Conservation (phyloP, 768 basidiomycete species). For the Tylopilus felleus region DNA sequence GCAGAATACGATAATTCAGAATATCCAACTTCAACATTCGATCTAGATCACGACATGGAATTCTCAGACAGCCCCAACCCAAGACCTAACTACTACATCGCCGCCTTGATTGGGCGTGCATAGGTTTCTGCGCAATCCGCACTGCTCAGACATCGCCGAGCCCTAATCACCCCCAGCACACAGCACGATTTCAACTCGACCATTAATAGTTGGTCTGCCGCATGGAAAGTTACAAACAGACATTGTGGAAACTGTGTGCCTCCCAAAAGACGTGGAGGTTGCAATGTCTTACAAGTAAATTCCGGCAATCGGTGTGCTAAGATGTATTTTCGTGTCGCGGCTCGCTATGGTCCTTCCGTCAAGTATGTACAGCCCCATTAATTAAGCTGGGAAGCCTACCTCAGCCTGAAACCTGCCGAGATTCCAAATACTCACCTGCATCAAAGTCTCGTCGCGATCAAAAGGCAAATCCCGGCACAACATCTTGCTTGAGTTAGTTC, state of each 20-base stretch:
- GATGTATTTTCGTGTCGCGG: not conserved
- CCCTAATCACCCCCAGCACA: too few species aligned
- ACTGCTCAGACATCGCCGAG: not conserved
- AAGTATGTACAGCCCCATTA: not conserved
- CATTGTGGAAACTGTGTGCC: too few species aligned
- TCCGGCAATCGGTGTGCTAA: not conserved
- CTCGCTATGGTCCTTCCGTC: not conserved
- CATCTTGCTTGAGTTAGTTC: not conserved
- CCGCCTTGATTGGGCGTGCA: not conserved
- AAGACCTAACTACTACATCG: not conserved
- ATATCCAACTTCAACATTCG: not conserved
- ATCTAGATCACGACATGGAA: not conserved
- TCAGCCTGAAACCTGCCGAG: not conserved
- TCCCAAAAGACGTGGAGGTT: too few species aligned
- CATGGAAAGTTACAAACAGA: too few species aligned
- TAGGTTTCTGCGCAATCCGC: not conserved
- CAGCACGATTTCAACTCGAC: too few species aligned
- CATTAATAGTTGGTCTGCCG: too few species aligned
- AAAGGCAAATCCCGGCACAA: not conserved
- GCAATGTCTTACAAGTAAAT: too few species aligned
- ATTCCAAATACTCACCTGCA: not conserved
- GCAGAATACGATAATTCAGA: too few species aligned
- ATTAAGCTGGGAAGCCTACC: not conserved
- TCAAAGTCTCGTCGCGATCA: not conserved
- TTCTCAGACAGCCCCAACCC: too few species aligned